Evolutionary conservation across 1,139 yeast genomes (phyloP), one percentile per base, ranked within the genome.

Genomic region (Lodderomyces theae): DNA sequence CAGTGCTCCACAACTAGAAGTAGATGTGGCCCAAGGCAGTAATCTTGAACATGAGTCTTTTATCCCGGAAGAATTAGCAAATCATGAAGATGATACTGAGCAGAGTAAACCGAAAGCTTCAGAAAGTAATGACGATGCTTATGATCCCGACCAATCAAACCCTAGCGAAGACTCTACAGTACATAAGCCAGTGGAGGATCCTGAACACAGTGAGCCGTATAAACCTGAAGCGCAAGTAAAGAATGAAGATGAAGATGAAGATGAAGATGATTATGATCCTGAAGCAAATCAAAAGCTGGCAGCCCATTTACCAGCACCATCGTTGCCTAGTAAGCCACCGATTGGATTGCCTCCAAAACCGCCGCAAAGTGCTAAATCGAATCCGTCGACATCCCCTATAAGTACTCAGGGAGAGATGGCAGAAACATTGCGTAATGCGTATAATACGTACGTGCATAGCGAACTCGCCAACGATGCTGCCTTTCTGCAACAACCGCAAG

Each of bases 301-400:
- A 9, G 15, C 33, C 17, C n/a, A n/a, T n/a, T n/a, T n/a, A n/a
- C 19, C 34, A 24, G 16, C 44, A 24, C 19, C 44, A n/a, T 21
- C 40, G 30, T 26, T 36, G 16, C 42, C 44, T n/a, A 33, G 12
- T 31, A 28, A 18, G 10, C 31, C 25, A n/a, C 18, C 37, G 3
- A 30, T 40, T 7, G 60, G 60, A 3, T 52, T 61, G 26, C 67
- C 71, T 15, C 63, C 68, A 3, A 64, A 63, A 45, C 69, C 72
- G 3, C 56, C 59, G 11, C 57, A 56, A 34, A 42, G 34, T 30
- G 59, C 57, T 3, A 44, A 51, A 6, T 25, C 38, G 11, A 11
- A 11, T 3, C 45, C 40, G 29, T 42, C 49, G 37, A 32, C 42
- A 28, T n/a, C 38, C 25, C 39, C 41, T 42, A 45, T 45, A 34